A percentile compares a stretch with the other conserved stretches of the same genome.
Conservation (phyloP, 305 asterid genomes). For the Striga hermonthica region DNA sequence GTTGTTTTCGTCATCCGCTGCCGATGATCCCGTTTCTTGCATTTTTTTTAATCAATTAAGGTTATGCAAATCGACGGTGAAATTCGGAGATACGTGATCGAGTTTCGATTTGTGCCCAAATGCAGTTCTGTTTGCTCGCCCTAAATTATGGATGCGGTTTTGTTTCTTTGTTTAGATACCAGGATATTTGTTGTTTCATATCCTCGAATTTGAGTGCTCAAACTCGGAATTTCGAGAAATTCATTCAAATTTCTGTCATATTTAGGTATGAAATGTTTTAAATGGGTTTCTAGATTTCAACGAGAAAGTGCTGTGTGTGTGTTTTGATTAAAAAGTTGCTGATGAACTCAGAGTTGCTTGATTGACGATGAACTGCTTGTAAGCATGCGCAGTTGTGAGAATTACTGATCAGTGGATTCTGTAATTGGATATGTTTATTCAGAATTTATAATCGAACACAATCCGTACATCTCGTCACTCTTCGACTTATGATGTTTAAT, state of each 20-base stretch:
- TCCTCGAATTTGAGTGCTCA: slow-evolving; percentile 7
- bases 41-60: neutral
- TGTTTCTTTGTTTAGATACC: neutral
- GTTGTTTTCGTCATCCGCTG: neutral
- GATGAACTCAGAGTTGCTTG: neutral
- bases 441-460: neutral
- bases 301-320: slow-evolving; percentile 14
- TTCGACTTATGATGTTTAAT: neutral
- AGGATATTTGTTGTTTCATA: neutral
- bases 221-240: neutral
- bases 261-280: slow-evolving; percentile 10
- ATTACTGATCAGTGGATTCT: neutral
- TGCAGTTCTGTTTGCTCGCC: neutral
- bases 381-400: neutral
- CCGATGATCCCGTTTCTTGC: neutral
- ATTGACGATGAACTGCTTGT: slow-evolving; percentile 11
- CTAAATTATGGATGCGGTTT: neutral
- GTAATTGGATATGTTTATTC: neutral
- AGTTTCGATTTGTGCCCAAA: no score
- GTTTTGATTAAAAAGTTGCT: neutral
- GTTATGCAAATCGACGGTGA: neutral
- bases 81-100: neutral
- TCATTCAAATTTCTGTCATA: neutral
- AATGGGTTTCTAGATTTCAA: slow-evolving; percentile 13
- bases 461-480: neutral